Evolutionary conservation across 495 filamentous ascomycete species (phyloP).

Genomic region (Neurospora cerealis): DNA sequence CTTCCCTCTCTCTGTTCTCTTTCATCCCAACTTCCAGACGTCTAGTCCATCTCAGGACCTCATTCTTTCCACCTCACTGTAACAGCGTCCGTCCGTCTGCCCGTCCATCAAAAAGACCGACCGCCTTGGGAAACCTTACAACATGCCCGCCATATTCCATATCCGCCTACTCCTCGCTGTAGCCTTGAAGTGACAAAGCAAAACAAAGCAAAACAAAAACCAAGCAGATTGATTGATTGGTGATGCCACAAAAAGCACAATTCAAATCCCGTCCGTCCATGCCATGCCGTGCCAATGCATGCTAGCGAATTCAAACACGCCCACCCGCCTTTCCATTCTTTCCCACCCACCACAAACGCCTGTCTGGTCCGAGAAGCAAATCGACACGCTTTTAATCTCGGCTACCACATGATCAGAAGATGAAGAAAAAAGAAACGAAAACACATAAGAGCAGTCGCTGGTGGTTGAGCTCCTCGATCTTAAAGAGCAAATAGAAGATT

Average conservation of each 20-base stretch:
- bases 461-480: background rate
- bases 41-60: background rate
- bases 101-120: background rate
- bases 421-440: background rate
- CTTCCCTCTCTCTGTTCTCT: background rate
- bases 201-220: background rate
- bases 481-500: background rate
- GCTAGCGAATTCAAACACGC: background rate
- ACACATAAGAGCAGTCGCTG: background rate
- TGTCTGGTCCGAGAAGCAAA: background rate
- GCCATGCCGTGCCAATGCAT: background rate
- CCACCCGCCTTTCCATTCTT: background rate
- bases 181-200: background rate
- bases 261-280: background rate
- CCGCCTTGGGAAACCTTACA: background rate
- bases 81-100: background rate
- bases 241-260: background rate
- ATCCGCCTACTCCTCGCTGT: background rate
- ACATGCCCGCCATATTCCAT: background rate
- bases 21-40: background rate
- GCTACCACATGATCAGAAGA: background rate
- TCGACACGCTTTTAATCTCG: background rate
- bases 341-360: background rate
- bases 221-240: background rate
- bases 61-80: background rate